Base-by-base conservation (phyloP, 1,284 basidiomycete genomes). In the Ceratobasidium papillatum region DNA sequence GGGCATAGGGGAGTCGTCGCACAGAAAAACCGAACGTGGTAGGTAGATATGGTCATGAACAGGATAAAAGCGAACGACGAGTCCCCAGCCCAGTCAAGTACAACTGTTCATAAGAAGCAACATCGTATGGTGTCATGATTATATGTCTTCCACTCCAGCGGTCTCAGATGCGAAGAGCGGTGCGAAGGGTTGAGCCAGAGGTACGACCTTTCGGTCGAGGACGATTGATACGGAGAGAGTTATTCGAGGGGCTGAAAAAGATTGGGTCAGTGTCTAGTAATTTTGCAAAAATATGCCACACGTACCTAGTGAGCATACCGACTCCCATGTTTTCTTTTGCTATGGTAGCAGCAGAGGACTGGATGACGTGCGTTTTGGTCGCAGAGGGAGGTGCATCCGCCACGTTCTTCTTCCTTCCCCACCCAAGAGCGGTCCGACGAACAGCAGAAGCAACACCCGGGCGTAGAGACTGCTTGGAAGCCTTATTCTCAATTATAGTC, bases 391-490 rank as follows among this genome's bases (percentile, higher is more conserved):
- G 41, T 8, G 34, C 64, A 27, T 69, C 54, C 5, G 12, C 47
- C 2, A 22, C 34, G 27, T 32, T 7, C 75, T 84, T 87, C 62
- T 87, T 87, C 81, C 91, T 92, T 43, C 87, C 82, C 88, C 87
- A 89, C 2, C 89, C 90, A 0, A 88, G 83, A 0, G 86, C 86
- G 0, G 82, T 84, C 27, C 90, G 85, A n/a, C 89, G 84, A 0
- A 86, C 83, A 38, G 82, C 85, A 0, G 89, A 89, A 2, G 82
- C 84, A 5, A n/a, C n/a, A n/a, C n/a, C n/a, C n/a, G n/a, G n/a
- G n/a, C n/a, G n/a, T n/a, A 66, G 22, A 19, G 74, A 75, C 58
- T 78, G 78, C 25, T 54, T 72, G 32, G 63, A 45, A 45, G 74
- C 74, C 0, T 34, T 27, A 9, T 51, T 27, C 41, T 76, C 75